These are phyloP conservation scores for Mucor racemosus DNA, from an alignment of 371 early-diverging fungal genomes.

Conservation along the genomic window DNA sequence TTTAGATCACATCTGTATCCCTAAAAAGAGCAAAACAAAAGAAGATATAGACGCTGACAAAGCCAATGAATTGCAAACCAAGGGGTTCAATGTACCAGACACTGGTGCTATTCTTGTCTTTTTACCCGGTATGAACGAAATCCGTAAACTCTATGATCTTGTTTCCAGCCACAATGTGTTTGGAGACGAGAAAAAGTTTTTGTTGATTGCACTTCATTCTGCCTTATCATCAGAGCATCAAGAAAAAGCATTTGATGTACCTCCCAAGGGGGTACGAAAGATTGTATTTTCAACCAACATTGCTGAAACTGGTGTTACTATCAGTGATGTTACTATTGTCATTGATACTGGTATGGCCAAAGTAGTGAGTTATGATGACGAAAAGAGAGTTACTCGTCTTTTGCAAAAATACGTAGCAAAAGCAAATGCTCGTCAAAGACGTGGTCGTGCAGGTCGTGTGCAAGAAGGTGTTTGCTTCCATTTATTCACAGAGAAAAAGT, in stretches of 20 bases:
- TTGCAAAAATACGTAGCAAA: slow-evolving; percentile 74
- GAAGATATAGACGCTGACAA: slow-evolving; percentile 6
- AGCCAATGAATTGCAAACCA: slow-evolving; percentile 12
- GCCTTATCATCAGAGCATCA: slow-evolving; percentile 75
- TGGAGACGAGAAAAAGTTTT: slow-evolving; percentile 47
- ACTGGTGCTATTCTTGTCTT: slow-evolving; percentile 87
- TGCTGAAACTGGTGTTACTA: slow-evolving; percentile 96
- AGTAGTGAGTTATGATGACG: slow-evolving; percentile 72
- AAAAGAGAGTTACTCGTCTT: slow-evolving; percentile 69
- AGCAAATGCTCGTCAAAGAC: slow-evolving; percentile 88
- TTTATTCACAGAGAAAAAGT: slow-evolving; percentile 62
- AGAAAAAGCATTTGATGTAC: slow-evolving; percentile 66
- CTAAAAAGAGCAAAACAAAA: slow-evolving; percentile 3
- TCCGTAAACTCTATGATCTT: slow-evolving; percentile 59
- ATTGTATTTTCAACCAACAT: slow-evolving; percentile 93
- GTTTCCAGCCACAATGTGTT: slow-evolving; percentile 54
- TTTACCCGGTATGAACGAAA: slow-evolving; percentile 89
- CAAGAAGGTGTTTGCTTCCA: slow-evolving; percentile 83
- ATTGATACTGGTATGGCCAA: slow-evolving; percentile 94
- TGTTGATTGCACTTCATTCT: slow-evolving; percentile 83
- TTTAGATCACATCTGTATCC: slow-evolving; percentile 63
- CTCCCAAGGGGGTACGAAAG: slow-evolving; percentile 73
- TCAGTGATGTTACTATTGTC: slow-evolving; percentile 93
- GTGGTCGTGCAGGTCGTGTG: slow-evolving; percentile 94
- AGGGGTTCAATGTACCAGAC: slow-evolving; percentile 41